Conservation (phyloP, 192 early-diverging fungal genomes). For the Coemansia sp. region DNA sequence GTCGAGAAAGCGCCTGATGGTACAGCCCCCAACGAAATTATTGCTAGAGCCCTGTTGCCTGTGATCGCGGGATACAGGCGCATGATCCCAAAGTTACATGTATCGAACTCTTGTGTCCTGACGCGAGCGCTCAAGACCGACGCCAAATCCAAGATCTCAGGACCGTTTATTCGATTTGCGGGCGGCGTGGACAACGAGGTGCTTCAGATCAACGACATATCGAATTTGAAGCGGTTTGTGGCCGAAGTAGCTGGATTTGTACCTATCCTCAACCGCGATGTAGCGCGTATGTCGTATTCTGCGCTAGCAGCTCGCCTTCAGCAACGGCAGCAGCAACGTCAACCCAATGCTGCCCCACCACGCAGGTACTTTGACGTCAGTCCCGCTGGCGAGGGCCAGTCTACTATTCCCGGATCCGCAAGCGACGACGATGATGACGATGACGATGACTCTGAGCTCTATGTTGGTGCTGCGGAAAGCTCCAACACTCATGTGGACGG, state of each 20-base stretch:
- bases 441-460: neutral
- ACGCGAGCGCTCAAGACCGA: neutral
- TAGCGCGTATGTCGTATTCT: constrained; percentile 9
- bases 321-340: neutral
- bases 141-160: neutral
- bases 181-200: neutral
- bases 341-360: neutral
- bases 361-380: constrained; percentile 23
- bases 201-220: constrained; percentile 1
- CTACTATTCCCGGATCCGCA: neutral
- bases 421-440: constrained; percentile 10
- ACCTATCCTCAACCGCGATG: constrained; percentile 32
- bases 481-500: neutral
- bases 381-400: neutral
- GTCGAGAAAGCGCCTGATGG: neutral
- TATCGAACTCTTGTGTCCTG: neutral
- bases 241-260: constrained; percentile 4
- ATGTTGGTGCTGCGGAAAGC: neutral
- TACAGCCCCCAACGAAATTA: neutral
- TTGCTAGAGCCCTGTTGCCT: constrained; percentile 24
- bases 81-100: neutral
- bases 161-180: neutral
- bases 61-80: constrained; percentile 16
- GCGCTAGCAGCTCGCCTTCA: neutral
- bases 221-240: neutral